A percentile compares a stretch with the other conserved stretches of the same genome.
phyloP scores from a whole-genome alignment of 106 monocot species.

The Dioscorea dumetorum region DNA sequence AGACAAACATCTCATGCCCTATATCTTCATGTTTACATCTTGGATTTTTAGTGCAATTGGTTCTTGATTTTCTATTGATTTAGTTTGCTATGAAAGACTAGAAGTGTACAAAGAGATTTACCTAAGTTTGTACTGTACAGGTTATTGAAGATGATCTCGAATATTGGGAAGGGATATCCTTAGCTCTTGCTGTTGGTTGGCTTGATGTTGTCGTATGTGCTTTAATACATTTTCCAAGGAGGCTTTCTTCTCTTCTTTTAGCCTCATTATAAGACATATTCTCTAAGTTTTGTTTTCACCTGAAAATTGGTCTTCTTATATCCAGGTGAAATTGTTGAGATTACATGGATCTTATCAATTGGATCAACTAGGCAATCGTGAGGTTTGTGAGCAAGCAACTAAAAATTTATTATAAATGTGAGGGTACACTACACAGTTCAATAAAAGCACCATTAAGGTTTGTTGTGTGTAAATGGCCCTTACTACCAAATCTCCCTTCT shows the following conservation, averaged over 20 bases:
- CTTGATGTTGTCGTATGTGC: conserved; percentile 80
- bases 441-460: no score
- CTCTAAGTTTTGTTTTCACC: no score
- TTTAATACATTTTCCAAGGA: not conserved
- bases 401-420: no score
- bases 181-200: conserved; percentile 89
- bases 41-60: not conserved
- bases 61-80: not conserved
- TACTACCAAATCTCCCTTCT: no score
- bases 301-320: not conserved
- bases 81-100: not conserved
- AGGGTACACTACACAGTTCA: no score
- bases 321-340: conserved; percentile 86
- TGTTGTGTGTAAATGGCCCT: no score
- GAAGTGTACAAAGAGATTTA: not conserved
- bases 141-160: conserved; percentile 83
- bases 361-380: conserved; percentile 80
- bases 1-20: no score
- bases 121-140: conserved; percentile 17
- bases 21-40: no score
- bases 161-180: conserved; percentile 86
- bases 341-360: conserved; percentile 92
- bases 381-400: conserved; percentile 42
- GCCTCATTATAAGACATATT: no score
- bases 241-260: not conserved